Evolutionary conservation across 176 grass and related monocot species (phyloP), one percentile per base, ranked within the genome.

Genomic region (Thinopyrum elongatum): DNA sequence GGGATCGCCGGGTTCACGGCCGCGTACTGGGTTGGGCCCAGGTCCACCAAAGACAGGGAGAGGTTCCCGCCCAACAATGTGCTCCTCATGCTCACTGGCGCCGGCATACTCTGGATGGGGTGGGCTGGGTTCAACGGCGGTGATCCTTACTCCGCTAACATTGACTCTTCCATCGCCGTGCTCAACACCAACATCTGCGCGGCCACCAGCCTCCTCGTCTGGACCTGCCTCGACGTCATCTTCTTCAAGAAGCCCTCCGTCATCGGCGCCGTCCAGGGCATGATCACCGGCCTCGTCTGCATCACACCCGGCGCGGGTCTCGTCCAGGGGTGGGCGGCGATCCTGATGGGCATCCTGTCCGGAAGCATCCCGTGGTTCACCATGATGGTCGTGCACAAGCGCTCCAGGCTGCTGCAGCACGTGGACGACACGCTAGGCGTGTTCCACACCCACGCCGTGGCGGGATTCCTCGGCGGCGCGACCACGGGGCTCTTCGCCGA

Each of bases 351-450:
- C 9, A 80, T 94, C 0, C 23, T 90, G 7, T 94, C 95, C 2
- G 95, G 95, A 58, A 98, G 95, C 93, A 88, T 98, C 88, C 95
- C 95, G 4, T 98, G 95, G 95, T 98, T 95, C 87, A 98, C 93
- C 21, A 98, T 98, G 95, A 98, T 98, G 95, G 89, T 98, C 33
- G 95, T 98, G 28, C 95, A 98, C 90, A 98, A 98, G 88, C 91
- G 93, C 1, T 95, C 90, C 22, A 77, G 22, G 9, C 74, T 98
- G 25, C 88, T 98, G 26, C 88, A 89, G 92, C 75, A 92, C 2
- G 93, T 98, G 13, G 95, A 98, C 80, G 95, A 98, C 90, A 98
- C 95, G 10, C 89, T 98, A 29, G 93, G 91, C 38, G 95, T 98
- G 61, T 98, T 98, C 82, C 95, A 98, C 93, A 95, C 95, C 74